Conservation (phyloP, 1,139 yeast species). For the Eremothecium cymbalariae region DNA sequence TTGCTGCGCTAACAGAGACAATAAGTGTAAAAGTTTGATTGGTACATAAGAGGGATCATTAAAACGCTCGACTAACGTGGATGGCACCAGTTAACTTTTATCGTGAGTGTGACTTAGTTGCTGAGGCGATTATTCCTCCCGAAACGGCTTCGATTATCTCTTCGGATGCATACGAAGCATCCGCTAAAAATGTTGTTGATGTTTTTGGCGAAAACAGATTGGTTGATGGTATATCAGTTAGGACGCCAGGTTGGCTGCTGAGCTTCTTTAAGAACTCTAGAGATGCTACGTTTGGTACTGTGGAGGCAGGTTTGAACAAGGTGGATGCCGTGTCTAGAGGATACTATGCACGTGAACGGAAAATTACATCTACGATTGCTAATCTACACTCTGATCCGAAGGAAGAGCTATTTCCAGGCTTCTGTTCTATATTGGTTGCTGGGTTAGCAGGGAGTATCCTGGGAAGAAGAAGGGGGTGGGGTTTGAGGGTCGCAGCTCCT, state of each 20-base stretch:
- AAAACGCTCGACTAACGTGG: not conserved
- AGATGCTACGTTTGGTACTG: conserved; percentile 33
- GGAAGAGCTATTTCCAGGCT: conserved; percentile 73
- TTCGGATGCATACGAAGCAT: conserved; percentile 19
- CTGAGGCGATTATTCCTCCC: conserved; percentile 22
- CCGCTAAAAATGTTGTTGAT: conserved; percentile 13
- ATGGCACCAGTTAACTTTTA: conserved; percentile 17
- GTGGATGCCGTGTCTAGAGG: conserved; percentile 40
- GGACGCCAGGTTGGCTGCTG: conserved; percentile 22
- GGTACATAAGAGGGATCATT: no score
- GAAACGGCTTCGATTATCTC: conserved; percentile 17
- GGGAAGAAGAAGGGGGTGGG: conserved; percentile 58
- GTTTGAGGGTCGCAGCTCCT: conserved; percentile 57
- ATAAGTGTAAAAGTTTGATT: no score
- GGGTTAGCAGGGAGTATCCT: conserved; percentile 71
- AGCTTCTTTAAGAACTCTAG: conserved; percentile 20
- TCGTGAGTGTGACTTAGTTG: conserved; percentile 23
- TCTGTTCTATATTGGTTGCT: conserved; percentile 65
- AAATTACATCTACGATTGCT: conserved; percentile 59
- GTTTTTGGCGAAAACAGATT: conserved; percentile 20
- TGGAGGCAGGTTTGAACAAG: conserved; percentile 32
- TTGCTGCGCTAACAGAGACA: no score
- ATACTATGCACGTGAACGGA: conserved; percentile 55
- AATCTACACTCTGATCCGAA: conserved; percentile 53
- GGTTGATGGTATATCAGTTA: conserved; percentile 26